phyloP scores from a whole-genome alignment of 768 basidiomycete genomes.

The Pleurotus tuoliensis region DNA sequence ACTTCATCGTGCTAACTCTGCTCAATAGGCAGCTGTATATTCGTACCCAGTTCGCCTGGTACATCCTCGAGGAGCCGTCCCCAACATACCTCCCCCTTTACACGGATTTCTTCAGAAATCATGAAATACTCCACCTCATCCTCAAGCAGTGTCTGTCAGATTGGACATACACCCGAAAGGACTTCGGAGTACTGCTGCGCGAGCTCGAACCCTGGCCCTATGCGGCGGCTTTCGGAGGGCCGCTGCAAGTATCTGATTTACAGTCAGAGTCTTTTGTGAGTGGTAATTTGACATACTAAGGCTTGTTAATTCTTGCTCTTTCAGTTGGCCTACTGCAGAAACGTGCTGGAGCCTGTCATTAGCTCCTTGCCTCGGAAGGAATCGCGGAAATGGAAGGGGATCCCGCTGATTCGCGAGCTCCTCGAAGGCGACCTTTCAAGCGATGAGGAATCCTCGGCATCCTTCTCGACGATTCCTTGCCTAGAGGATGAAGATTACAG shows the following conservation, averaged over 20 bases:
- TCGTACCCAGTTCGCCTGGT: constrained; percentile 63
- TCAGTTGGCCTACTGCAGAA: not conserved
- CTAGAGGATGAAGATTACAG: not conserved
- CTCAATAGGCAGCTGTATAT: constrained; percentile 56
- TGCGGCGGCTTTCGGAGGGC: constrained; percentile 31
- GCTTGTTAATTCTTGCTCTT: not conserved
- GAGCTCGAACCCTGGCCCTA: no score
- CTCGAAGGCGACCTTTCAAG: constrained; percentile 23
- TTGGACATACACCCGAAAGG: constrained; percentile 9
- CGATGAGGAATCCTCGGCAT: constrained; percentile 13
- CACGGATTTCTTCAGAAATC: constrained; percentile 42
- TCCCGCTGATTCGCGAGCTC: constrained; percentile 34
- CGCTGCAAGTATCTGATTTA: constrained; percentile 38
- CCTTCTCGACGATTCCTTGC: constrained; percentile 10
- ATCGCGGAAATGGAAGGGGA: constrained; percentile 13
- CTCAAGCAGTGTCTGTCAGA: constrained; percentile 31
- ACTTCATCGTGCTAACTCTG: not conserved
- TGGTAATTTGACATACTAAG: constrained; percentile 5
- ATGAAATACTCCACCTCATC: constrained; percentile 47
- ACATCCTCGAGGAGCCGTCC: constrained; percentile 55
- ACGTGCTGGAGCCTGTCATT: not conserved
- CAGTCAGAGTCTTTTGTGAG: constrained; percentile 44
- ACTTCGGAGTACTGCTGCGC: not conserved
- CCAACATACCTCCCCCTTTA: constrained; percentile 41
- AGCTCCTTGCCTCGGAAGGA: not conserved